Evolutionary conservation across 345 rosid species (phyloP), one percentile per base, ranked within the genome.

Genomic region (Theobroma cacao): DNA sequence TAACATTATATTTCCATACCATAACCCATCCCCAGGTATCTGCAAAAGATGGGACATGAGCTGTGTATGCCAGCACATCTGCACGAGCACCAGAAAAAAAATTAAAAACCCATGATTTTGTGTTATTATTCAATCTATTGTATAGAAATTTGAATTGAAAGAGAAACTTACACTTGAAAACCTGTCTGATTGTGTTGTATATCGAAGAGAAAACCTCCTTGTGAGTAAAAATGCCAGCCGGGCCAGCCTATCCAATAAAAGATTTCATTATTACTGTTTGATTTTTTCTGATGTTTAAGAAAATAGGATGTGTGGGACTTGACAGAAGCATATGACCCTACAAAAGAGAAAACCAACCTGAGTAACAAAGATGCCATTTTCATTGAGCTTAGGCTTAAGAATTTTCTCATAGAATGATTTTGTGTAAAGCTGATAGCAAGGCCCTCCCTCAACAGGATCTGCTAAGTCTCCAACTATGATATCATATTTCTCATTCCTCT

Each of bases 1-100:
- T 33, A 40, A 59, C 58, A 30, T 31, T 28, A 38, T n/a, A 17
- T 38, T 7, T 60, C 34, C 80, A 17, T 86, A 91, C 93, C 98
- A 95, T 93, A 53, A 93, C 95, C 99, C 99, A 95, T 78, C 99
- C 98, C 99, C 99, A 95, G 3, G 98, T 95, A 70, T 95, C 98
- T 9, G 99, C 98, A 79, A 93, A 95, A 58, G 99, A 95, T 31
- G 99, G 99, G 20, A 95, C 96, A 34, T 95, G 99, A 75, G 98
- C 98, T 41, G 93, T 91, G 84, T 93, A 95, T 20, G 98, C 93
- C 72, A 86, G 82, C 74, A 93, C 99, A 80, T 93, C 99, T 95
- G 89, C 86, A 77, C 50, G 43, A 28, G 56, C 56, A 58, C 40
- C 38, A 17, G 40, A 13, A 70, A 4, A 63, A 24, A 13, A 36